Base-by-base conservation (phyloP, 2,329 filamentous ascomycete species). In the Sphaerulina musiva region DNA sequence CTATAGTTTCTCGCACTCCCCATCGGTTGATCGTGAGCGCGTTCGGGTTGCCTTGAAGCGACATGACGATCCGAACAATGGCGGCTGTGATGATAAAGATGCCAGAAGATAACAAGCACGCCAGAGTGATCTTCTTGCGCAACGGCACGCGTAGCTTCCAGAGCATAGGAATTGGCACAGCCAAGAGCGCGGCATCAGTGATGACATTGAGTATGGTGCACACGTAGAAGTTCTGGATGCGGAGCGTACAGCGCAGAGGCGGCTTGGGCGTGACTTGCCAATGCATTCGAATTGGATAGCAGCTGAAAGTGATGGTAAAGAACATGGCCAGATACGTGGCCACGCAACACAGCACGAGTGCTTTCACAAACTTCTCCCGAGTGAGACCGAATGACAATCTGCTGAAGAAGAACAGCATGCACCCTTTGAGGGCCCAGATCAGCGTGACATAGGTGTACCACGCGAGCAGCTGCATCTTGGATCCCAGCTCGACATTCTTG, bases 11-110 rank as follows among this genome's bases (percentile, higher is more conserved):
- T 44, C 70, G 62, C 1, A 70, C 62, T 12, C 69, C 70, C 70
- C 70, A 72, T n/a, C 63, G 56, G 45, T 73, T 72, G 48, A 71
- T 70, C 50, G 64, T 69, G 11, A 68, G 57, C 1, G 66, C 67
- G 1, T 62, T 66, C 0, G 68, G 68, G 11, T 56, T 57, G 6
- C 59, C 54, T 26, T 61, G 59, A 2, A 71, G 57, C 0, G 69
- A 69, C 49, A 69, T 62, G n/a, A 64, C 60, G 31, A 65, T 64
- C 7, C 69, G 65, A 11, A 70, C 61, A 43, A 72, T 64, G 17
- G 70, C 69, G 1, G 70, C 68, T 2, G 59, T 57, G 51, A 71
- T 71, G 58, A 71, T 65, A 52, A 72, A 71, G 6, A 70, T 32
- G 26, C 70, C 68, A 1, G 69, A 70, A 3, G 62, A 67, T 0